Evolutionary conservation across 805 yeast genomes (phyloP).

Genomic region (Osmozyma mogii): DNA sequence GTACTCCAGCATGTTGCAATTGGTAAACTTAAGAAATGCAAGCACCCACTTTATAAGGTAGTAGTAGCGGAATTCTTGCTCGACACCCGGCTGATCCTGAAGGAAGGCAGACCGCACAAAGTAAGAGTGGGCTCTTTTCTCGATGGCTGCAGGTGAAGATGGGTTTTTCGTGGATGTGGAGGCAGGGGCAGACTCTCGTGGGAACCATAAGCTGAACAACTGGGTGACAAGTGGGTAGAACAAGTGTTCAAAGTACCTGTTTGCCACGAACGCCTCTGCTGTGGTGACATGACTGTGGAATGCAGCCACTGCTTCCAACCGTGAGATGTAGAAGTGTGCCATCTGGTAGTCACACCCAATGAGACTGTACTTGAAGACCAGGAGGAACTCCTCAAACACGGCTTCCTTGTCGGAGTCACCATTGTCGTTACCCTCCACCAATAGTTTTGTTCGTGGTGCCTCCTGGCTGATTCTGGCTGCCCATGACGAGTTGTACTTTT

Average conservation of each 20-base stretch:
- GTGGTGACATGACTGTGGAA: slow-evolving; percentile 20
- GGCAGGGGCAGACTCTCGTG: slow-evolving; percentile 3
- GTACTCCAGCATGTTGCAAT: slow-evolving; percentile 19
- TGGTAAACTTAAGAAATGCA: slow-evolving; percentile 18
- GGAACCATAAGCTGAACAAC: slow-evolving; percentile 12
- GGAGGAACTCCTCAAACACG: slow-evolving; percentile 4
- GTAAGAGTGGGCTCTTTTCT: slow-evolving; percentile 18
- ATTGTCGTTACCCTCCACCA: background rate
- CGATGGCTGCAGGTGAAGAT: slow-evolving; percentile 9
- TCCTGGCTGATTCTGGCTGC: background rate
- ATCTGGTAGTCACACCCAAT: slow-evolving; percentile 14
- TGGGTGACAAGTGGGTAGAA: slow-evolving; percentile 18
- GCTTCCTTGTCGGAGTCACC: slow-evolving; percentile 5
- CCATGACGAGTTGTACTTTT: background rate
- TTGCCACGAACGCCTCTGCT: slow-evolving; percentile 13
- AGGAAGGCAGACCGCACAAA: background rate
- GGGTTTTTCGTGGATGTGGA: slow-evolving; percentile 3
- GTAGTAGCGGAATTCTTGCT: slow-evolving; percentile 16
- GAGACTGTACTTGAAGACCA: slow-evolving; percentile 7
- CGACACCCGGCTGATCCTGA: slow-evolving; percentile 1
- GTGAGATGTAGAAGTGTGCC: slow-evolving; percentile 13
- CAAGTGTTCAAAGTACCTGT: slow-evolving; percentile 21
- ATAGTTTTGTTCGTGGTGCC: background rate
- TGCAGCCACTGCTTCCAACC: slow-evolving; percentile 11
- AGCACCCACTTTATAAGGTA: slow-evolving; percentile 16